Conservation (phyloP, 2,329 filamentous ascomycete species). For the Daldinia eschscholtzii region DNA sequence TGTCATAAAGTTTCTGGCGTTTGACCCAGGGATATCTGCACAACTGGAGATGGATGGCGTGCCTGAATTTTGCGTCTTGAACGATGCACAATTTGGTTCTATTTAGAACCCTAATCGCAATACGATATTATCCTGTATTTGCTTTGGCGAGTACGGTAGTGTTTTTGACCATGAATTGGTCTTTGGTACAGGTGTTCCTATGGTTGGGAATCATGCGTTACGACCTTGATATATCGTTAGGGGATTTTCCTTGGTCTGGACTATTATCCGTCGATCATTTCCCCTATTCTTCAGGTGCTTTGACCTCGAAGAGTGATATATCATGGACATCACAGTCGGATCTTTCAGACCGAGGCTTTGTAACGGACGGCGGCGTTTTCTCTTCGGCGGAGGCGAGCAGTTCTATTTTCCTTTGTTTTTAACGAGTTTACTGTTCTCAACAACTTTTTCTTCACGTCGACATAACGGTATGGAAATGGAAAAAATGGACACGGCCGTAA, state of each 20-base stretch:
- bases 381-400: conserved; percentile 19
- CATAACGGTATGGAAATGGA: conserved; percentile 32
- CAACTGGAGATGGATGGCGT: conserved; percentile 37
- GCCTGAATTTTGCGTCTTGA: conserved; percentile 38
- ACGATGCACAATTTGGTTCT: conserved; percentile 41
- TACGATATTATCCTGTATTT: conserved; percentile 31
- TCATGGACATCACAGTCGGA: conserved; percentile 17
- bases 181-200: conserved; percentile 22
- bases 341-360: conserved; percentile 22
- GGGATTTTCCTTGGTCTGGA: conserved; percentile 21
- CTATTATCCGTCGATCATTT: conserved; percentile 19
- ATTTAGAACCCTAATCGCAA: conserved; percentile 30
- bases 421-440: conserved; percentile 20
- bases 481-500: conserved; percentile 24
- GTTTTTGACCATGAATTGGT: conserved; percentile 36
- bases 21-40: conserved; percentile 36
- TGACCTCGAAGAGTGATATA: conserved; percentile 17
- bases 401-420: conserved; percentile 15
- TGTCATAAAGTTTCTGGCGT: conserved; percentile 29
- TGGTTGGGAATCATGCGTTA: conserved; percentile 12
- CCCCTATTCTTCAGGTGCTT: conserved; percentile 6
- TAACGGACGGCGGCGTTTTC: conserved; percentile 28
- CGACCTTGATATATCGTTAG: conserved; percentile 13
- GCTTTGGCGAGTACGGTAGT: conserved; percentile 23
- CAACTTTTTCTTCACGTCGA: conserved; percentile 21